phyloP scores from a whole-genome alignment of 2,329 filamentous ascomycete species.

The Paraconiothyrium sp. region DNA sequence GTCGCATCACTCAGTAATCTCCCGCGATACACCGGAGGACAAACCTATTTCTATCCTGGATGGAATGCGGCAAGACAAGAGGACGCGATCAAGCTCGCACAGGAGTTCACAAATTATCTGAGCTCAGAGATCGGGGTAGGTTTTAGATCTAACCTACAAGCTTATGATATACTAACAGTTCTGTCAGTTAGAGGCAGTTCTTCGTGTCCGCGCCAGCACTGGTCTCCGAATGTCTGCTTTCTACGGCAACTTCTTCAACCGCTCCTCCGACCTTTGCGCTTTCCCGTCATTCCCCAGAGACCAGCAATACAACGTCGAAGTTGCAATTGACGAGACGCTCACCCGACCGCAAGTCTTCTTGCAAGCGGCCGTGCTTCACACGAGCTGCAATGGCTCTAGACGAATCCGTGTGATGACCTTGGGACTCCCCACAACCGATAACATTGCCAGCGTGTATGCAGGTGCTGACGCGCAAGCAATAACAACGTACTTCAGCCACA shows the following conservation, averaged over 20 bases:
- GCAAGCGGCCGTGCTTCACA: conserved; percentile 91
- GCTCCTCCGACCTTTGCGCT: conserved; percentile 94
- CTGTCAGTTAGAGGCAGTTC: conserved; percentile 79
- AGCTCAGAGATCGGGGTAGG: conserved; percentile 84
- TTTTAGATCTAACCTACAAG: too few relatives aligned
- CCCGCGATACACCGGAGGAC: conserved; percentile 93
- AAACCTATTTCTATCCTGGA: conserved; percentile 98
- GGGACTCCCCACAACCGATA: conserved; percentile 90
- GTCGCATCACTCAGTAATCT: conserved; percentile 96
- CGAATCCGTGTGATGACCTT: conserved; percentile 94
- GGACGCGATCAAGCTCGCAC: conserved; percentile 97
- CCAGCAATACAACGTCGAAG: conserved; percentile 97
- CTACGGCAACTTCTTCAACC: conserved; percentile 99
- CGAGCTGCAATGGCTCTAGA: conserved; percentile 95
- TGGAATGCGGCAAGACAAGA: conserved; percentile 95
- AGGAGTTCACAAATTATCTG: conserved; percentile 96
- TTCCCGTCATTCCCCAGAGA: conserved; percentile 98
- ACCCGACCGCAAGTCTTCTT: conserved; percentile 87
- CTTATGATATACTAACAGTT: too few relatives aligned
- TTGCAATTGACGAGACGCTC: conserved; percentile 94
- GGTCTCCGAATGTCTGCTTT: conserved; percentile 97
- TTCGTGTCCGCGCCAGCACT: conserved; percentile 93
- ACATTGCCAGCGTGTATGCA: conserved; percentile 88
- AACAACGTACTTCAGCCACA: conserved; percentile 94
- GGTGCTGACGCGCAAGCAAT: conserved; percentile 95